Base-by-base conservation (phyloP, 371 early-diverging fungal species). In the Mucor lusitanicus region DNA sequence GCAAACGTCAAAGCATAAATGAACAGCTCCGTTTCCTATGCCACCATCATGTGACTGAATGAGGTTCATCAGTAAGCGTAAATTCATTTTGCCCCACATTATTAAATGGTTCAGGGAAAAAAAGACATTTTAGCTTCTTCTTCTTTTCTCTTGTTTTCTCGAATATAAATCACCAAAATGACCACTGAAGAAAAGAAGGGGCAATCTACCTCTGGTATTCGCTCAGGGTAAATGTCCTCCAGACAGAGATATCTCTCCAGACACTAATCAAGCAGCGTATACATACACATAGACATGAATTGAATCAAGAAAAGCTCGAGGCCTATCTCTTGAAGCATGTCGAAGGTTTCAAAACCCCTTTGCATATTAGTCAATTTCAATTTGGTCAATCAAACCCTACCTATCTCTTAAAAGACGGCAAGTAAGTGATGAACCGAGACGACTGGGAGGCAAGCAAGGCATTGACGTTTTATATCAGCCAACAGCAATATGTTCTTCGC, bases 341-440 rank as follows among this genome's bases (percentile, higher is more conserved):
- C 13, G 76, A 84, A 23, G 85, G 77, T 8, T 82, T 97, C 55
- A 70, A 67, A 12, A 60, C 75, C 23, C 96, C 96, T 7, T 73
- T 95, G 57, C 68, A 83, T 23, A 72, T 94, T 42, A 84, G 83
- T 59, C 95, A 95, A 79, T 97, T 97, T 79, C 88, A 88, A 68
- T 81, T 92, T 13, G 97, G 97, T 0, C 96, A 96, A 66, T 91
- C 91, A 71, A 97, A 97, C 75, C 97, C 97, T 6, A 97, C 97
- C 7, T 97, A 91, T 69, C 80, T 92, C 19, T 63, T 93, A 64
- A 86, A 80, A 23, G 90, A 90, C 63, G 84, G 82, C 59, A 88
- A 85, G 87, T 90, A 87, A 72, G 83, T 74, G 11, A 13, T 12
- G 7, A 23, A 19, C 37, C 44, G 17, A 23, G 8, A 19, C n/a